Evolutionary conservation across 2,329 filamentous ascomycete species (phyloP).

Genomic region (Alternaria triticina): DNA sequence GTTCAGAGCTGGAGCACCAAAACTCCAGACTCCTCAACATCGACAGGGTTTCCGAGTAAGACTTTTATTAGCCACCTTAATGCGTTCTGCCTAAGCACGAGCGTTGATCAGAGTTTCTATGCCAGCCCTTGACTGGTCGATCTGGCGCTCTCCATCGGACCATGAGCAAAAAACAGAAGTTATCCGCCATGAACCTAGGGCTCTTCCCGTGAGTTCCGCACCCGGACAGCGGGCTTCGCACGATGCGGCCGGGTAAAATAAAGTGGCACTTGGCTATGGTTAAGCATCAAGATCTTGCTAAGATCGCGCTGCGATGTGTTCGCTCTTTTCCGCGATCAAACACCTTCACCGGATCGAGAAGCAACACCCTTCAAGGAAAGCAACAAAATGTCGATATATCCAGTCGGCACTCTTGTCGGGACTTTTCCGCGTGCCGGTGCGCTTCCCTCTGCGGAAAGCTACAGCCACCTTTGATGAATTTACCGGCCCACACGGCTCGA

Average conservation of each 20-base stretch:
- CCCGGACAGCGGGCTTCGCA: background rate
- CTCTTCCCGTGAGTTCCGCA: background rate
- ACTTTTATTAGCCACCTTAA: background rate
- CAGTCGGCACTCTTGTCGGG: background rate
- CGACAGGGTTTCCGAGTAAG: background rate
- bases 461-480: background rate
- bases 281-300: background rate
- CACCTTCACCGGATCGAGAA: background rate
- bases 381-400: background rate
- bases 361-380: background rate
- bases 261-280: background rate
- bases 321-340: background rate
- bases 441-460: background rate
- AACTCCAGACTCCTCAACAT: background rate
- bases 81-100: background rate
- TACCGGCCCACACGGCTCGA: constrained; percentile 10
- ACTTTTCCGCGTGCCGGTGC: background rate
- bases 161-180: constrained; percentile 2
- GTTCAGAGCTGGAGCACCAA: background rate
- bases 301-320: background rate
- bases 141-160: background rate
- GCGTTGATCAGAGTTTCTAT: background rate
- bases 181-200: background rate
- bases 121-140: background rate
- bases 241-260: constrained; percentile 9